Evolutionary conservation across 805 yeast species (phyloP).

Genomic region (Lipomyces sp.): DNA sequence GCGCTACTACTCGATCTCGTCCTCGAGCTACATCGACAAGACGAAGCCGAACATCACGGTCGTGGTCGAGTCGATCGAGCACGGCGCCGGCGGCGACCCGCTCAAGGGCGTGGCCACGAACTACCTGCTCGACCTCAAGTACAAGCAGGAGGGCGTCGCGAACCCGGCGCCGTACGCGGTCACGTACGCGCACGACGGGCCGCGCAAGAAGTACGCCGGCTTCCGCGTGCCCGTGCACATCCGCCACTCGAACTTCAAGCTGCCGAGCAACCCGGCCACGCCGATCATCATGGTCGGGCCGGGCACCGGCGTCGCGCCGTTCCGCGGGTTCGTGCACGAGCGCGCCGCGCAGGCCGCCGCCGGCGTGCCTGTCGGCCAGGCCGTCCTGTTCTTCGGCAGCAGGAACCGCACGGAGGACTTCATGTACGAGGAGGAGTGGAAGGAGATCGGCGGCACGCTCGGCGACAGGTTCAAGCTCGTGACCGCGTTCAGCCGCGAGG

Average conservation of each 20-base stretch:
- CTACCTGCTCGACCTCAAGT: constrained; percentile 68
- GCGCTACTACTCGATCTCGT: constrained; percentile 93
- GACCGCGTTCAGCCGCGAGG: constrained; percentile 85
- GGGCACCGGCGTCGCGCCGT: constrained; percentile 98
- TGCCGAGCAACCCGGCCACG: constrained; percentile 77
- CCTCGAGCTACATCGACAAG: constrained; percentile 77
- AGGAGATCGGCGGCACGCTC: constrained; percentile 47
- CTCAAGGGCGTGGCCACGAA: constrained; percentile 89
- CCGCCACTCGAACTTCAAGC: constrained; percentile 90
- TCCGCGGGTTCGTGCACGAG: constrained; percentile 91
- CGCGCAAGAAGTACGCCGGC: constrained; percentile 53
- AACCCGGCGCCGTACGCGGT: constrained; percentile 43
- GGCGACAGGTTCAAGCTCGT: constrained; percentile 60
- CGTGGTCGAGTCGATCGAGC: constrained; percentile 64
- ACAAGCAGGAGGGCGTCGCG: constrained; percentile 50
- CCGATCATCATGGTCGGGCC: constrained; percentile 95
- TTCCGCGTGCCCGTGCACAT: constrained; percentile 81
- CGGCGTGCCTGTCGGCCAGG: constrained; percentile 61
- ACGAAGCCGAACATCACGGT: constrained; percentile 80
- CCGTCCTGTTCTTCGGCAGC: constrained; percentile 81
- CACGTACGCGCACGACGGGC: constrained; percentile 77
- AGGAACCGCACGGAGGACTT: constrained; percentile 76
- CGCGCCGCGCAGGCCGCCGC: constrained; percentile 57
- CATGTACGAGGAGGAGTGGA: constrained; percentile 87
- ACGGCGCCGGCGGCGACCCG: constrained; percentile 38